A percentile compares a stretch with the other conserved stretches of the same genome.
Conservation (phyloP, 306 rosid species). For the Glycine soja region DNA sequence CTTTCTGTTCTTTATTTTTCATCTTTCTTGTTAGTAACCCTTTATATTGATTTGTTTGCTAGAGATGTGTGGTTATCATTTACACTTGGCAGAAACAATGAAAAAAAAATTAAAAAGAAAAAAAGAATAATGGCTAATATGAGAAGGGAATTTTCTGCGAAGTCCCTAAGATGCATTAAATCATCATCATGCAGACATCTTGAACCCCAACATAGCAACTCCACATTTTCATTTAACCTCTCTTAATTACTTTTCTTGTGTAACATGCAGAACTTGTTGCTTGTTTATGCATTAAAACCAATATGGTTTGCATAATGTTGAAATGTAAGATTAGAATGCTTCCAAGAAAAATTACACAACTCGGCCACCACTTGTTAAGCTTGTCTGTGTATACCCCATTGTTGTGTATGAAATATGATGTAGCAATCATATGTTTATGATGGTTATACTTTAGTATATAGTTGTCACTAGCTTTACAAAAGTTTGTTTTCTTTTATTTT, state of each 20-base stretch:
- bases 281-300: background rate
- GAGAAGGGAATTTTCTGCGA: background rate
- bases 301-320: conserved; percentile 16
- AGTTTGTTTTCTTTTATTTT: background rate
- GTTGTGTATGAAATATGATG: background rate
- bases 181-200: conserved; percentile 17
- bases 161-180: background rate
- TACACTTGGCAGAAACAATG: background rate
- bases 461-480: background rate
- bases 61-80: conserved; percentile 5
- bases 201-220: conserved; percentile 2
- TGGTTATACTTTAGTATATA: background rate
- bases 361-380: background rate
- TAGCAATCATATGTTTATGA: background rate
- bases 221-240: conserved; percentile 13
- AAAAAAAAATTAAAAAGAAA: background rate
- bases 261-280: conserved; percentile 1
- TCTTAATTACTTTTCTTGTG: background rate
- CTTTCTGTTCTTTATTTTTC: conserved; percentile 29
- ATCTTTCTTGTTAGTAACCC: conserved; percentile 40
- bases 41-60: background rate
- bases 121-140: conserved; percentile 7
- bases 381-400: background rate
- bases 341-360: background rate
- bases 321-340: background rate